phyloP scores from a whole-genome alignment of 805 yeast species.

The Vanderwaltozyma polyspora region DNA sequence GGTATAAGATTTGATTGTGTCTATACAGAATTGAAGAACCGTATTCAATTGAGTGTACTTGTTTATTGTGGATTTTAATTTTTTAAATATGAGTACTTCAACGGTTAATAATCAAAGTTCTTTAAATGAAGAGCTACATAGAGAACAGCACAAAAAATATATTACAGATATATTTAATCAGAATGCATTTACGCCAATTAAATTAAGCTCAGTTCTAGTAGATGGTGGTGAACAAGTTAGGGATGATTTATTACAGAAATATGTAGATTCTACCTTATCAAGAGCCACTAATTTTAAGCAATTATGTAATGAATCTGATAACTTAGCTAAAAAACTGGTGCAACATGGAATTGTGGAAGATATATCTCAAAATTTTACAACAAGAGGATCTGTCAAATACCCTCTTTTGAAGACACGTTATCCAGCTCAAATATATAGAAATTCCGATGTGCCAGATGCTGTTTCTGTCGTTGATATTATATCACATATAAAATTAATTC shows the following conservation, averaged over 20 bases:
- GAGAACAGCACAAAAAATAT: neutral
- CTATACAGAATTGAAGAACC: no score
- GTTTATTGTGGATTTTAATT: no score
- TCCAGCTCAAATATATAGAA: neutral
- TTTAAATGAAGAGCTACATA: conserved; percentile 1
- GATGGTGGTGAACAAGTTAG: conserved; percentile 13
- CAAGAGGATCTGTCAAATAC: conserved; percentile 1
- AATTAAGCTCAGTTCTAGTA: conserved; percentile 8
- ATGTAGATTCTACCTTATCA: conserved; percentile 20
- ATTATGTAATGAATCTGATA: conserved; percentile 17
- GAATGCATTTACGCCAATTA: conserved; percentile 16
- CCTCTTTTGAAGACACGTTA: neutral
- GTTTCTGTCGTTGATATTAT: conserved; percentile 19
- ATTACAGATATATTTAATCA: conserved; percentile 7
- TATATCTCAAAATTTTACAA: conserved; percentile 12
- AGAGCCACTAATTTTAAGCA: conserved; percentile 18
- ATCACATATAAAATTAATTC: conserved; percentile 29
- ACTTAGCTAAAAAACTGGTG: conserved; percentile 19
- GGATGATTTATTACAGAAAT: conserved; percentile 14
- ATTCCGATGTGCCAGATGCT: conserved; percentile 1
- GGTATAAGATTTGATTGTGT: no score
- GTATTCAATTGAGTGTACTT: no score
- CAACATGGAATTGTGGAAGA: conserved; percentile 21
- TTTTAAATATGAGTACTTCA: no score
- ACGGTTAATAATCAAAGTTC: no score